Conservation (phyloP, 2,329 filamentous ascomycete genomes). For the Rhinocladiella similis region DNA sequence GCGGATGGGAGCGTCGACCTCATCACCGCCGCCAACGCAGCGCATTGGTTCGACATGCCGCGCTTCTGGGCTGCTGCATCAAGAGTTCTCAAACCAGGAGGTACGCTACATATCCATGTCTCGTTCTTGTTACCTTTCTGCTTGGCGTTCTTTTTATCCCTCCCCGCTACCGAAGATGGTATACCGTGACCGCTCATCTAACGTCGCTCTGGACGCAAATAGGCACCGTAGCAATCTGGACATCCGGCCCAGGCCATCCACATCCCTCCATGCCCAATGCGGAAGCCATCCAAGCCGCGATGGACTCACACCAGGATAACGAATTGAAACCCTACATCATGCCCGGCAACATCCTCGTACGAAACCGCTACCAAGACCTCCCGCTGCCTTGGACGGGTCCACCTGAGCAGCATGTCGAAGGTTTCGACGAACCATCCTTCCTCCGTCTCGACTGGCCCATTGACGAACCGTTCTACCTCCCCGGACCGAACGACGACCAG, state of each 20-base stretch:
- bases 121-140: too few relatives aligned
- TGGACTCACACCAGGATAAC: constrained; percentile 43
- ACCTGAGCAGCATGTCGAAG: constrained; percentile 16
- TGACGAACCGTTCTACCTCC: constrained; percentile 30
- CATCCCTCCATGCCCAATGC: constrained; percentile 42
- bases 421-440: constrained; percentile 10
- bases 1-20: constrained; percentile 45
- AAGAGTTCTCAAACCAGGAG: constrained; percentile 47
- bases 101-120: too few relatives aligned
- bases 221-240: constrained; percentile 57
- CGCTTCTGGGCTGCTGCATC: constrained; percentile 52
- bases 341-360: constrained; percentile 45
- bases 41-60: constrained; percentile 59
- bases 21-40: constrained; percentile 50
- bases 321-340: constrained; percentile 42
- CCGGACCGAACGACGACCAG: constrained; percentile 13
- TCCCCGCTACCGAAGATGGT: too few relatives aligned
- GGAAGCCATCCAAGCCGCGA: constrained; percentile 42
- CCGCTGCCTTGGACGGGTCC: constrained; percentile 50
- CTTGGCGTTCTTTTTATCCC: too few relatives aligned
- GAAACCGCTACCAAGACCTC: constrained; percentile 45
- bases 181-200: too few relatives aligned
- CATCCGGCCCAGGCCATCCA: constrained; percentile 28
- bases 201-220: too few relatives aligned
- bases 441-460: constrained; percentile 11